These are phyloP conservation scores for Aureobasidium sp. DNA, from an alignment of 2,329 filamentous ascomycete genomes.

Conservation along the genomic window DNA sequence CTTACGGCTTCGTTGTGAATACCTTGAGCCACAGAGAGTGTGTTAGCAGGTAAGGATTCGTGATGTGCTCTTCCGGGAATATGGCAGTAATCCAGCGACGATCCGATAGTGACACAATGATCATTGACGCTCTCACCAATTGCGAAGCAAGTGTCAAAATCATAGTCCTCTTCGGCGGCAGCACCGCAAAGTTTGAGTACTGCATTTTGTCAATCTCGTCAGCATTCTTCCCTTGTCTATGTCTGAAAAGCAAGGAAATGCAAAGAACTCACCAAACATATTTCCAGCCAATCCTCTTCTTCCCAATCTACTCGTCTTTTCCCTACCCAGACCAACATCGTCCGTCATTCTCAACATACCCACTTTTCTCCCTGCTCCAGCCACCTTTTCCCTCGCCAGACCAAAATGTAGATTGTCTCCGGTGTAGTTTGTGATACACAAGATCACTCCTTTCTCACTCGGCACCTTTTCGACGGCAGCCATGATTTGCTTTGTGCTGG, in stretches of 20 bases:
- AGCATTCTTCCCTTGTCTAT: not conserved
- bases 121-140: slow-evolving; percentile 40
- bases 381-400: slow-evolving; percentile 41
- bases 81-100: slow-evolving; percentile 47
- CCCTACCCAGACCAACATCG: slow-evolving; percentile 42
- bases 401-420: slow-evolving; percentile 46
- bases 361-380: slow-evolving; percentile 39
- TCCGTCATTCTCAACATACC: slow-evolving; percentile 44
- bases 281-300: slow-evolving; percentile 46
- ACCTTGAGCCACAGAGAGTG: slow-evolving; percentile 40
- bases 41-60: slow-evolving; percentile 32
- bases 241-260: too few relatives aligned
- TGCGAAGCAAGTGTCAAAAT: slow-evolving; percentile 39
- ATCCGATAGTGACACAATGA: slow-evolving; percentile 45
- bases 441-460: slow-evolving; percentile 39
- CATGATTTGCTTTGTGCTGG: slow-evolving; percentile 44
- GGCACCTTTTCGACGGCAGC: slow-evolving; percentile 41
- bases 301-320: slow-evolving; percentile 44
- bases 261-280: slow-evolving; percentile 30
- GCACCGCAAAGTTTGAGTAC: slow-evolving; percentile 43
- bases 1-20: slow-evolving; percentile 47
- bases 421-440: slow-evolving; percentile 46
- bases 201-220: slow-evolving; percentile 15
- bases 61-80: slow-evolving; percentile 47
- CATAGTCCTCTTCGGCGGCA: slow-evolving; percentile 38